Base-by-base conservation (phyloP, 2,329 filamentous ascomycete genomes). In the Paradendryphiella salina region DNA sequence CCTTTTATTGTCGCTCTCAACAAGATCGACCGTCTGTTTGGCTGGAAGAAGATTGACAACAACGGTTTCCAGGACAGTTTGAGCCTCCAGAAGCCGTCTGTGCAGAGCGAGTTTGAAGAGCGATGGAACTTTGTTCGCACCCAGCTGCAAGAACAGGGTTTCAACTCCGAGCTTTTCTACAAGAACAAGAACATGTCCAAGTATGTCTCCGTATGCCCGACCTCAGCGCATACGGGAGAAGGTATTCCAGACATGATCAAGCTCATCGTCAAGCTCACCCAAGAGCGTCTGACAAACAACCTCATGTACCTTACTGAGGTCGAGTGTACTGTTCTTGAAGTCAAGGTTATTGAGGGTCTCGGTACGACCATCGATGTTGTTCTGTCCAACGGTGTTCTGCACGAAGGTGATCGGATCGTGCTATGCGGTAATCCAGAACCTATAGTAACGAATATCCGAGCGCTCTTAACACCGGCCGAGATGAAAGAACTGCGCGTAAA, bases 21-120 rank as follows among this genome's bases (percentile, higher is more conserved):
- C 87, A 99, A 99, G 82, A 97, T 99, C 63, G 94, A 99, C 84
- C 91, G 94, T 84, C 85, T 99, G 13, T 99, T 96, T 73, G 91
- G 90, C 72, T 99, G 95, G 94, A 96, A 96, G 81, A 91, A 93
- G 79, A 90, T 96, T 55, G 91, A 94, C 69, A 96, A 99, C 83
- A 99, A 99, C 72, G 94, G 94, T 52, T 97, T 99, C 83, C 86
- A 90, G 68, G 93, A 97, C 74, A 93, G 88, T 76, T 79, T 99
- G 73, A 84, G 85, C 33, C 82, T 95, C 66, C 94, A 99, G 77
- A 95, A 85, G 79, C 94, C 93, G 78, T 87, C 88, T 43, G 92
- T 96, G 9, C 89, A 96, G 77, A 90, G 90, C 73, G 94, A 99
- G 75, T 99, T 99, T 79, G 84, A 84, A 67, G 93, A 94, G 73